These are phyloP conservation scores for Solanum tarapatanum DNA, from an alignment of 257 asterid species.

Conservation along the genomic window DNA sequence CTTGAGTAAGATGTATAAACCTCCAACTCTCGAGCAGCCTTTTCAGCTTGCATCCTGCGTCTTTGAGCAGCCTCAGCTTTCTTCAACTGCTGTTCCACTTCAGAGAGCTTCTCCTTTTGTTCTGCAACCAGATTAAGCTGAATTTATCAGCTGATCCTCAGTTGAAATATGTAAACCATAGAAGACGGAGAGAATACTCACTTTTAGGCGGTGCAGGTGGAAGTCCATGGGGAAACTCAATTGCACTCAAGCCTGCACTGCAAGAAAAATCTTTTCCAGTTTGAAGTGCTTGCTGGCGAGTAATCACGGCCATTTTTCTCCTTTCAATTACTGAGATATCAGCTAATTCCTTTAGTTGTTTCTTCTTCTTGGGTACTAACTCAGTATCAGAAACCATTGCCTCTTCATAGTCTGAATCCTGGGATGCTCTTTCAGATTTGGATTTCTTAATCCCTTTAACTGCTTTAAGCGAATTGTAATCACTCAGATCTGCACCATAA, in stretches of 20 bases:
- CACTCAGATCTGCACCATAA: slow-evolving; percentile 19
- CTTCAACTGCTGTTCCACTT: slow-evolving; percentile 70
- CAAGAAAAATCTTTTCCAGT: slow-evolving; percentile 32
- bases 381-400: slow-evolving; percentile 44
- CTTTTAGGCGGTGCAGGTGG: slow-evolving; percentile 83
- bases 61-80: slow-evolving; percentile 84
- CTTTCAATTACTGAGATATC: slow-evolving; percentile 20
- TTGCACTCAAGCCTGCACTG: slow-evolving; percentile 23
- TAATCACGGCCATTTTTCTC: slow-evolving; percentile 42
- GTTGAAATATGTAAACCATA: neutral
- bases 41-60: slow-evolving; percentile 64
- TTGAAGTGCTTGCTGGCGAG: slow-evolving; percentile 52
- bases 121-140: slow-evolving; percentile 27
- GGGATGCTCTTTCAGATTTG: slow-evolving; percentile 20
- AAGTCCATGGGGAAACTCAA: slow-evolving; percentile 57
- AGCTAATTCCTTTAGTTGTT: slow-evolving; percentile 16
- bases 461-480: slow-evolving; percentile 27
- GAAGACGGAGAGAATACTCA: slow-evolving; percentile 13
- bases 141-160: neutral
- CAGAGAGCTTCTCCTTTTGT: slow-evolving; percentile 65
- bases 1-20: slow-evolving; percentile 16
- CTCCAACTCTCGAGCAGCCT: slow-evolving; percentile 86
- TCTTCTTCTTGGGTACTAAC: slow-evolving; percentile 34
- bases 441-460: slow-evolving; percentile 31
- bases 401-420: slow-evolving; percentile 37